Conservation (phyloP, 768 basidiomycete genomes). For the Kwoniella sp. region DNA sequence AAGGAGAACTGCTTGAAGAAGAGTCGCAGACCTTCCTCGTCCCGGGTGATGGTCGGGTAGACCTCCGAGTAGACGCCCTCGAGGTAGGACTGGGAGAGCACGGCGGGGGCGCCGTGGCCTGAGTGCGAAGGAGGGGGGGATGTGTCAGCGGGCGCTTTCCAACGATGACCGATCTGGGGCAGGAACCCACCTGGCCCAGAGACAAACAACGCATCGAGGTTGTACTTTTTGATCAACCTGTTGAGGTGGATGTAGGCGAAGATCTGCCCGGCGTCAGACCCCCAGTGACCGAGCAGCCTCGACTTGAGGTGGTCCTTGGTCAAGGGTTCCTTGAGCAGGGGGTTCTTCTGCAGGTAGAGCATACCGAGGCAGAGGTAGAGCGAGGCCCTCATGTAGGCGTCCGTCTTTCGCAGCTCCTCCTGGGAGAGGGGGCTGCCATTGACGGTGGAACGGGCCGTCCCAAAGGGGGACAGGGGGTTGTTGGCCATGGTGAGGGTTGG, state of each 20-base stretch:
- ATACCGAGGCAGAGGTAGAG: constrained; percentile 60
- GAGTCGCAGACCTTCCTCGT: constrained; percentile 42
- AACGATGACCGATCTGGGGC: not conserved
- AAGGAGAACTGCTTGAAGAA: constrained; percentile 73
- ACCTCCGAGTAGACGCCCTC: constrained; percentile 58
- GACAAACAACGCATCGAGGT: constrained; percentile 65
- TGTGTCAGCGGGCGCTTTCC: not conserved
- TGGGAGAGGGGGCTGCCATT: constrained; percentile 26
- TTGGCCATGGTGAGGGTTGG: not conserved
- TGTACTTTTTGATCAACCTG: constrained; percentile 45
- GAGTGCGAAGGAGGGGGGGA: constrained; percentile 1
- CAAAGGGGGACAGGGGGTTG: constrained; percentile 24
- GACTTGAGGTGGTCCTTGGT: constrained; percentile 69
- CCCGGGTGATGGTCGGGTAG: constrained; percentile 40
- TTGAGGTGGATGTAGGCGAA: constrained; percentile 69
- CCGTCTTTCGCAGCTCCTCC: constrained; percentile 41
- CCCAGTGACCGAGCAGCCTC: constrained; percentile 78
- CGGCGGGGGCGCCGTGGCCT: constrained; percentile 81
- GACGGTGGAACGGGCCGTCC: constrained; percentile 37
- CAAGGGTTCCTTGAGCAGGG: constrained; percentile 31
- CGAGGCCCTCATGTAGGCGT: constrained; percentile 41
- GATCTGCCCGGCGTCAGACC: constrained; percentile 61
- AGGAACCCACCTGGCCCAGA: constrained; percentile 56
- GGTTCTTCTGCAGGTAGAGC: constrained; percentile 27
- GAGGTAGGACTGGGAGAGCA: constrained; percentile 77